Percentiles rank a stretch among this genome's conserved stretches.
phyloP scores from a whole-genome alignment of 1,284 basidiomycete species.

The Moniliophthora roreri region DNA sequence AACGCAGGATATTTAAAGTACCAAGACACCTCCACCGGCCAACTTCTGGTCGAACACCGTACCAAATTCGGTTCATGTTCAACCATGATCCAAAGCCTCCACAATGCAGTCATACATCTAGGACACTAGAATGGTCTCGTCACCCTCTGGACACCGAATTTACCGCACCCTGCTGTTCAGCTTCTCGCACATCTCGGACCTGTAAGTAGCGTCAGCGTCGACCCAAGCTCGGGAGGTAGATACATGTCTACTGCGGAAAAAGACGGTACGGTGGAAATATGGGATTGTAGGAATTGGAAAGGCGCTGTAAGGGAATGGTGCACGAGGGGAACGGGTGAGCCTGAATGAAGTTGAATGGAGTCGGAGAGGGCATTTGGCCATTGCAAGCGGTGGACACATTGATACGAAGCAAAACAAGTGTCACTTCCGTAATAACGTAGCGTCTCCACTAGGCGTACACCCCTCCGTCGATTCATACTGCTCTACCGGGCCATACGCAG shows the following conservation, averaged over 20 bases:
- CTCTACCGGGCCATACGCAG: slow-evolving; percentile 47
- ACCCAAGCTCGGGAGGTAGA: slow-evolving; percentile 80
- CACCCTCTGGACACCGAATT: slow-evolving; percentile 95
- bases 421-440: not conserved
- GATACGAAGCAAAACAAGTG: slow-evolving; percentile 21
- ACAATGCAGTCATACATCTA: slow-evolving; percentile 91
- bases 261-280: slow-evolving; percentile 90
- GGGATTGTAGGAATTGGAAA: slow-evolving; percentile 97
- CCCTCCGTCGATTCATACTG: slow-evolving; percentile 62
- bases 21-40: slow-evolving; percentile 95
- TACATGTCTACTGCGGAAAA: slow-evolving; percentile 91
- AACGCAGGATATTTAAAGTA: slow-evolving; percentile 93
- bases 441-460: slow-evolving; percentile 55
- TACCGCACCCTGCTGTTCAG: slow-evolving; percentile 88
- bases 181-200: slow-evolving; percentile 92
- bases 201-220: slow-evolving; percentile 79
- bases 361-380: slow-evolving; percentile 81
- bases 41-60: slow-evolving; percentile 86
- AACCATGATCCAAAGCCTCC: slow-evolving; percentile 89
- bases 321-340: slow-evolving; percentile 45
- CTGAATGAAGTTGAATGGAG: slow-evolving; percentile 78
- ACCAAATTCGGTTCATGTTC: slow-evolving; percentile 87
- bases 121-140: slow-evolving; percentile 93
- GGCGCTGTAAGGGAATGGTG: slow-evolving; percentile 82
- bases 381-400: slow-evolving; percentile 79